Conservation (phyloP, 441 rosid species). For the Euphorbia schlechtendalii region DNA sequence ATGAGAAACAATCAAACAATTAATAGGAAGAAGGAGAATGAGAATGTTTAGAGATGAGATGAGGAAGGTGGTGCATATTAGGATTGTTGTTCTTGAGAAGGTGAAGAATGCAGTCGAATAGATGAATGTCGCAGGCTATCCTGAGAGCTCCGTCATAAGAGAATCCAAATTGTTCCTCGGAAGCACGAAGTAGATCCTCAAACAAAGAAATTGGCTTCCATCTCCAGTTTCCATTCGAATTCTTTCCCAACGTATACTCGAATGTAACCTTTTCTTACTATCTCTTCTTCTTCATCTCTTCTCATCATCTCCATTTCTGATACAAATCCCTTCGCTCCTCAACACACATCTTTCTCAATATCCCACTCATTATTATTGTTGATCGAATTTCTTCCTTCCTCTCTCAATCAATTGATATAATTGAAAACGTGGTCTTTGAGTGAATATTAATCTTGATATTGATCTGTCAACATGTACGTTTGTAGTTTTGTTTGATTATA, state of each 20-base stretch:
- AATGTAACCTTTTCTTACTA: conserved; percentile 24
- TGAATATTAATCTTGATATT: no score
- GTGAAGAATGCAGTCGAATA: conserved; percentile 34
- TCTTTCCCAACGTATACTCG: conserved; percentile 36
- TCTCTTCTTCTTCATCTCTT: conserved; percentile 11
- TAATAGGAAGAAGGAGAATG: not conserved
- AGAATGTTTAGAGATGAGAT: conserved; percentile 9
- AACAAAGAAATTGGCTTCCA: conserved; percentile 41
- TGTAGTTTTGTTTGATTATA: no score
- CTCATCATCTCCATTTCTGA: not conserved
- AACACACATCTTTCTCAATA: conserved; percentile 34
- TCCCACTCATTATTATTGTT: conserved; percentile 20
- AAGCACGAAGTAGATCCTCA: conserved; percentile 32
- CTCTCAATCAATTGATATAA: no score
- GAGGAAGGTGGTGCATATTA: conserved; percentile 18
- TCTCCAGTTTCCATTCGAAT: conserved; percentile 30
- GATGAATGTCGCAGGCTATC: conserved; percentile 40
- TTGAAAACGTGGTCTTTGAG: no score
- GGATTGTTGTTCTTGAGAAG: conserved; percentile 33
- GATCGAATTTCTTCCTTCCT: no score
- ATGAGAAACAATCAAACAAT: no score
- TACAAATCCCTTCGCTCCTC: conserved; percentile 28
- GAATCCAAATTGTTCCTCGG: conserved; percentile 37
- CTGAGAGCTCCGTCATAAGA: conserved; percentile 43
- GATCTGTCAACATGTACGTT: no score